These are phyloP conservation scores for Diaporthe citri DNA, from an alignment of 2,329 filamentous ascomycete genomes.

Conservation along the genomic window DNA sequence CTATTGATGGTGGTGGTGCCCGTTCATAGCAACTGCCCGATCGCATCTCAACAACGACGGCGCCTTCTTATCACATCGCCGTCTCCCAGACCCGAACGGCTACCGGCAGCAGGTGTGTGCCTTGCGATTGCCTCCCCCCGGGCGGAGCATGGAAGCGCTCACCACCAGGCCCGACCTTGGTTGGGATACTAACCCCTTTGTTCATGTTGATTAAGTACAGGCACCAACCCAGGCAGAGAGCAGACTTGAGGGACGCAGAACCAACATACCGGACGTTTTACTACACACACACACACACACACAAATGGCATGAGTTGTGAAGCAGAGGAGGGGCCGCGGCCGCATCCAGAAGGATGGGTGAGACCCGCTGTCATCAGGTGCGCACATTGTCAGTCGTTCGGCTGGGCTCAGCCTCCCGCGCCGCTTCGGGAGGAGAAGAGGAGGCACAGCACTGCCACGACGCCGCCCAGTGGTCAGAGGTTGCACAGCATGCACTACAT, in stretches of 20 bases:
- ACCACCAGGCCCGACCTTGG: not conserved
- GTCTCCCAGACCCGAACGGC: not conserved
- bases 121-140: not conserved
- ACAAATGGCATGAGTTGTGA: not conserved
- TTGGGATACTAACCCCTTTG: not conserved
- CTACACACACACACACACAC: not conserved
- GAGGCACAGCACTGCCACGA: constrained; percentile 15
- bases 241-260: not conserved
- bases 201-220: constrained; percentile 13
- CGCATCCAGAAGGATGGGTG: constrained; percentile 15
- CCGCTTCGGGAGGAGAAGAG: not conserved
- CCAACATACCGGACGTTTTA: constrained; percentile 26
- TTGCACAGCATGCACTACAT: constrained; percentile 9
- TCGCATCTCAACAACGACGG: not conserved
- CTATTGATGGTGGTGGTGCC: not conserved
- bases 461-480: not conserved
- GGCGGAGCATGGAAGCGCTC: constrained; percentile 1
- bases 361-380: constrained; percentile 3
- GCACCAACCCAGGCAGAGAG: not conserved
- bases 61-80: constrained; percentile 25
- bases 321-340: constrained; percentile 17
- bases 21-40: constrained; percentile 4
- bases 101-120: constrained; percentile 3
- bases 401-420: constrained; percentile 2
- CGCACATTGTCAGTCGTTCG: not conserved